Conservation (phyloP, 2,329 filamentous ascomycete genomes). For the Nemania diffusa region DNA sequence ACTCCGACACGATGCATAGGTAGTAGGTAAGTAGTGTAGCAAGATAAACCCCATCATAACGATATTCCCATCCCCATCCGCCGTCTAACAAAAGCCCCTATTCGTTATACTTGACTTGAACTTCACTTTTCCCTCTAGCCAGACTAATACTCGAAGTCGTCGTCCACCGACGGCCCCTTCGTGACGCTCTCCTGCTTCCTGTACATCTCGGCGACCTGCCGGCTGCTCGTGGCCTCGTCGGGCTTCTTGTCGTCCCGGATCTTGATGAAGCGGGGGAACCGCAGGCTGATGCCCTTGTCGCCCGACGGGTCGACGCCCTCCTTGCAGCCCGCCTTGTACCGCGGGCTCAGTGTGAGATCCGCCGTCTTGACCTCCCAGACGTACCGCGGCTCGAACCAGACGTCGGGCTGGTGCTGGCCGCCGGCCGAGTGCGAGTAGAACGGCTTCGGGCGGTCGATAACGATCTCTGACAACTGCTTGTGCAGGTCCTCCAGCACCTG, state of each 20-base stretch:
- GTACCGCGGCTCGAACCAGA: conserved; percentile 94
- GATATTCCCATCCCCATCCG: neutral
- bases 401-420: conserved; percentile 93
- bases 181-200: conserved; percentile 89
- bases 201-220: conserved; percentile 97
- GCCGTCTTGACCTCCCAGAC: conserved; percentile 99
- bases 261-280: conserved; percentile 94
- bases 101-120: neutral
- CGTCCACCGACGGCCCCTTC: conserved; percentile 88
- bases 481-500: conserved; percentile 91
- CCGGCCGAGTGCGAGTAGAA: conserved; percentile 90
- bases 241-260: conserved; percentile 95
- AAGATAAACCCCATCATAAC: neutral
- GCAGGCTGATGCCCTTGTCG: conserved; percentile 83
- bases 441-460: conserved; percentile 91
- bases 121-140: neutral
- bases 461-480: conserved; percentile 75
- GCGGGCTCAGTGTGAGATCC: conserved; percentile 89
- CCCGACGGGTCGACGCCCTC: conserved; percentile 79
- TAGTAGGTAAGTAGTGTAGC: neutral
- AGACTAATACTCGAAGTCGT: conserved; percentile 93
- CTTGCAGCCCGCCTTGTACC: conserved; percentile 89
- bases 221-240: conserved; percentile 84
- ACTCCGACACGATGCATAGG: neutral
- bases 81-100: neutral